These are phyloP conservation scores for Artemisia annua DNA, from an alignment of 129 eudicot genomes.

Conservation along the genomic window DNA sequence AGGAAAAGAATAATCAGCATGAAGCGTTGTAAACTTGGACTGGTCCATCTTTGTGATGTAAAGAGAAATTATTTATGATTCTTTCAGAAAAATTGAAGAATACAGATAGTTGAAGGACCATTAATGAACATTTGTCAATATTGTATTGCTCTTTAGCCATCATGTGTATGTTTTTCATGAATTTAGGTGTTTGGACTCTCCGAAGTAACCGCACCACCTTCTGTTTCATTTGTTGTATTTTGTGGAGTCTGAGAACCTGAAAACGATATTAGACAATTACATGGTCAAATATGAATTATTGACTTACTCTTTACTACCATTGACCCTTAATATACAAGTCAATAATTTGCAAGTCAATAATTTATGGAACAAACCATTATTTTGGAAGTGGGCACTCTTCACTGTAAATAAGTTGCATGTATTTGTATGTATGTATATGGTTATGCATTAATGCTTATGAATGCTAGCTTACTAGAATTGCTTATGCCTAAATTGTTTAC, in stretches of 20 bases:
- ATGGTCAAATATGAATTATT: slow-evolving; percentile 33
- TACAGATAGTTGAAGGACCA: slow-evolving; percentile 44
- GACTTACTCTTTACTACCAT: slow-evolving; percentile 27
- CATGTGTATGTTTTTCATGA: slow-evolving; percentile 6
- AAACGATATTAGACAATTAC: slow-evolving; percentile 26
- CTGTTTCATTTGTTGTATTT: slow-evolving; percentile 54
- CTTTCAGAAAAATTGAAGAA: slow-evolving; percentile 44
- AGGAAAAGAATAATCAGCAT: slow-evolving; percentile 39
- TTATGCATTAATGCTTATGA: too few species aligned
- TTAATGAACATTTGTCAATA: slow-evolving; percentile 37
- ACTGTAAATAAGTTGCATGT: slow-evolving; percentile 11
- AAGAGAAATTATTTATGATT: slow-evolving; percentile 32
- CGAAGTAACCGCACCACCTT: slow-evolving; percentile 47
- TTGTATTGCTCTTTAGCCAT: slow-evolving; percentile 16
- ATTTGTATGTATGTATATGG: background rate
- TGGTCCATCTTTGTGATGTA: slow-evolving; percentile 32
- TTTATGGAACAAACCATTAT: slow-evolving; percentile 18
- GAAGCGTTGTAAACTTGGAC: slow-evolving; percentile 13
- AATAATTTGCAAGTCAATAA: too few species aligned
- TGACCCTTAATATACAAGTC: slow-evolving; percentile 21
- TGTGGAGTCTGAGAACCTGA: slow-evolving; percentile 65
- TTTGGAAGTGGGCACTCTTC: slow-evolving; percentile 20
- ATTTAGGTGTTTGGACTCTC: slow-evolving; percentile 59
- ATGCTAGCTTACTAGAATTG: too few species aligned
- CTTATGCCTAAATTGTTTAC: too few species aligned